phyloP scores from a whole-genome alignment of 805 yeast genomes.

The Saccharomycopsis sp. region DNA sequence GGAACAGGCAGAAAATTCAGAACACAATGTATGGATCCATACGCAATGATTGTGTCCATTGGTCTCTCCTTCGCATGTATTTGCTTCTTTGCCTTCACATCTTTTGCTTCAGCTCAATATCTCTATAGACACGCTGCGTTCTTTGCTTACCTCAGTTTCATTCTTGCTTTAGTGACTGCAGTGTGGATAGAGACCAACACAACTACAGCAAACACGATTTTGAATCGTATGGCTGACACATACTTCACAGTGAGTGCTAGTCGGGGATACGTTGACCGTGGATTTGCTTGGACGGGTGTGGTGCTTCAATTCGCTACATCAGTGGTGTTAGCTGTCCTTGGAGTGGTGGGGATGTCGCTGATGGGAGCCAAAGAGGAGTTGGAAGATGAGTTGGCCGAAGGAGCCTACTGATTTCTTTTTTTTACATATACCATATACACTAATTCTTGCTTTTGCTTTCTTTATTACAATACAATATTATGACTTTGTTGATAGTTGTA shows the following conservation, averaged over 20 bases:
- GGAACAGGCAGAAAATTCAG: conserved; percentile 21
- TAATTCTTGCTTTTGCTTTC: not conserved
- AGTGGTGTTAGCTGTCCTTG: conserved; percentile 10
- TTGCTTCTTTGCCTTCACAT: conserved; percentile 17
- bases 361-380: conserved; percentile 13
- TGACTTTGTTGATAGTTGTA: too few relatives aligned
- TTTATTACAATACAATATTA: too few relatives aligned
- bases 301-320: conserved; percentile 16
- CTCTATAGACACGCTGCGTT: conserved; percentile 18
- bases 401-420: not conserved
- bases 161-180: conserved; percentile 13
- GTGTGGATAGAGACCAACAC: conserved; percentile 21
- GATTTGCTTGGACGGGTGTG: conserved; percentile 19
- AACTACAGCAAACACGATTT: conserved; percentile 16
- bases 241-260: conserved; percentile 14
- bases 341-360: conserved; percentile 1
- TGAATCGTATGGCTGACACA: conserved; percentile 19
- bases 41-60: conserved; percentile 17
- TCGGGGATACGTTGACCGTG: conserved; percentile 11
- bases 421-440: not conserved
- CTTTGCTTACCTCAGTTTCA: conserved; percentile 16
- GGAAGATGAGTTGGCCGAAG: not conserved
- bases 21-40: conserved; percentile 19
- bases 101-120: conserved; percentile 7
- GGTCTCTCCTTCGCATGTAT: conserved; percentile 14